Base-by-base conservation (phyloP, 129 eudicot genomes). In the Artemisia annua region DNA sequence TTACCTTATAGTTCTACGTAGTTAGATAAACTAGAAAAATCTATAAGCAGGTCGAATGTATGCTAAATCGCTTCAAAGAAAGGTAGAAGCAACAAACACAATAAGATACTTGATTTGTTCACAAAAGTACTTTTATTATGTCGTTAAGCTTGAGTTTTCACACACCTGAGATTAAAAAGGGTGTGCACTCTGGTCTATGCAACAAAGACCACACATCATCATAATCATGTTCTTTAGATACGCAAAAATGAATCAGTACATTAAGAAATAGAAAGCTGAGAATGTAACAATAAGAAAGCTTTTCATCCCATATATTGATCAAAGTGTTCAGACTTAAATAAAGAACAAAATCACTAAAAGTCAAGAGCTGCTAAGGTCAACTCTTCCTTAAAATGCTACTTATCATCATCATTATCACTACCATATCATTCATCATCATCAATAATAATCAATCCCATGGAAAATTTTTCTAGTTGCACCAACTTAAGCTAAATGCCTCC, bases 351-450 rank as follows among this genome's bases (percentile, higher is more conserved):
- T 19, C 5, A 26, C 28, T 19, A 60, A 26, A 26, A 8, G 18
- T 26, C 18, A 35, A 60, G 44, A 60, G 11, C 66, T 26, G 66
- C 43, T 26, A 60, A 20, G 16, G 19, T 60, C 1, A 58, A 26
- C 44, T 60, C 66, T 22, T 19, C 2, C 39, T 59, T 11, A 30
- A 22, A 22, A 4, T 13, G 28, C n/a, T 13, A 13, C 16, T 55
- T 22, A 35, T 60, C 14, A 12, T 22, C 65, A 60, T 60, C 65
- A 60, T 4, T 24, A 60, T 60, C 65, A 57, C 63, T 19, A 57
- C 32, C 63, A 13, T 60, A 59, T 59, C 65, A 24, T 10, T 60
- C 44, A 12, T 60, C 66, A 64, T 60, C 17, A 60, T 60, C 44
- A 59, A 24, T 60, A 43, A 64, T 60, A 9, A 60, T 60, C 44